Percentiles rank a stretch among this genome's conserved stretches.
Evolutionary conservation across 306 rosid species (phyloP).

Genomic region (Acacia melanoxylon): DNA sequence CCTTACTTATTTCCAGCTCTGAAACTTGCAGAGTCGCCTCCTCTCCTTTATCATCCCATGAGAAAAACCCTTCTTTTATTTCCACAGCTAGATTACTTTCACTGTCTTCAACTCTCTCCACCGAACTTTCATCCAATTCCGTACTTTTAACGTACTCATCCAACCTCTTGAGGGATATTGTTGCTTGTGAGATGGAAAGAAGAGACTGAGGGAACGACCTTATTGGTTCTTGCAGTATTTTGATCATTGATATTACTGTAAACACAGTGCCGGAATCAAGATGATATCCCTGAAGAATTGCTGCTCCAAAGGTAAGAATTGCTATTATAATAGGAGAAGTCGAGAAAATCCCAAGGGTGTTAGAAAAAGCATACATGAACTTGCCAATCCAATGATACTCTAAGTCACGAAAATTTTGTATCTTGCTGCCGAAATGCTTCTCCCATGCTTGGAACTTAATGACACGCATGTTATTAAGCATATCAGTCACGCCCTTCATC

Average conservation of each 20-base stretch:
- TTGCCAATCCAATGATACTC: not conserved
- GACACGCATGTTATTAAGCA: not conserved
- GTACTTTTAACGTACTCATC: not conserved
- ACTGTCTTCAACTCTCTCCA: not conserved
- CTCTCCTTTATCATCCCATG: not conserved
- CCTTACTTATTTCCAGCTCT: not conserved
- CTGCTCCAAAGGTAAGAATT: slow-evolving; percentile 2
- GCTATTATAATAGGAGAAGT: not conserved
- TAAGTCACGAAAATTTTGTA: not conserved
- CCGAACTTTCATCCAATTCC: not conserved
- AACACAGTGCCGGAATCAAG: not conserved
- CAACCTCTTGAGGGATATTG: not conserved
- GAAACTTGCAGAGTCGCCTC: not conserved
- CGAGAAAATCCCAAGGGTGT: not conserved
- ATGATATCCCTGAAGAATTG: not conserved
- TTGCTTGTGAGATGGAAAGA: not conserved
- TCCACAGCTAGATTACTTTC: not conserved
- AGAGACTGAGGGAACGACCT: not conserved
- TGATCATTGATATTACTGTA: not conserved
- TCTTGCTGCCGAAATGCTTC: not conserved
- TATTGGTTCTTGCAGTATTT: not conserved
- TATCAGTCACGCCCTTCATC: not conserved
- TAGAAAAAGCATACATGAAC: not conserved
- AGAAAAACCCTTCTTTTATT: not conserved
- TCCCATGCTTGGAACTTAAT: not conserved